Conservation (phyloP, 352 stramenopile species). For the Phytopythium litorale region DNA sequence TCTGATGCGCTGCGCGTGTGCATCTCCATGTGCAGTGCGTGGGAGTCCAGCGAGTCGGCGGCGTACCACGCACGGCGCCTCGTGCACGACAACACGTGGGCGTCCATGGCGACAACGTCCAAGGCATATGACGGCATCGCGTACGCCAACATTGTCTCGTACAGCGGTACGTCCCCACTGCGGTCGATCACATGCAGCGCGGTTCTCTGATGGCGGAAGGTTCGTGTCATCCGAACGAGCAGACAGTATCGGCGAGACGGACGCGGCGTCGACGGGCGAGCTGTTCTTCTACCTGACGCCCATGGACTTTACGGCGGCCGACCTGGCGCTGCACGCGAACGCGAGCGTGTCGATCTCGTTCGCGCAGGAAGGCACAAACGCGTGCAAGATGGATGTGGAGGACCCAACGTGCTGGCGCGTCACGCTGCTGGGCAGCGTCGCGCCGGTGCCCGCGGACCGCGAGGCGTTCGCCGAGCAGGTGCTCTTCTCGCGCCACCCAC, state of each 20-base stretch:
- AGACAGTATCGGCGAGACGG: constrained; percentile 53
- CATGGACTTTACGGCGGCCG: constrained; percentile 41
- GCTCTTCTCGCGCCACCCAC: constrained; percentile 70
- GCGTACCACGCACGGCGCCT: constrained; percentile 53
- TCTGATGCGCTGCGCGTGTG: not conserved
- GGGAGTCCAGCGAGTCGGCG: constrained; percentile 1
- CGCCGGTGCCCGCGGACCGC: constrained; percentile 36
- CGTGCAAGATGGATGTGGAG: constrained; percentile 66
- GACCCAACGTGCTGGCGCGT: constrained; percentile 76
- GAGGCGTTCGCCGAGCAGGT: constrained; percentile 43
- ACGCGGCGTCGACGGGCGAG: constrained; percentile 48
- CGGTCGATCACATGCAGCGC: not conserved
- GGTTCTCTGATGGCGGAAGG: not conserved
- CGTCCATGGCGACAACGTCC: constrained; percentile 59
- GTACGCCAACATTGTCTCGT: constrained; percentile 57
- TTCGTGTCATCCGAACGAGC: not conserved
- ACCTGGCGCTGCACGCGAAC: constrained; percentile 49
- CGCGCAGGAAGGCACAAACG: constrained; percentile 37
- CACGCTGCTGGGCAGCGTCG: constrained; percentile 47
- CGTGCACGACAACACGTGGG: constrained; percentile 65
- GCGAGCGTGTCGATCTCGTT: constrained; percentile 61
- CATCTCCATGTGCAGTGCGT: not conserved
- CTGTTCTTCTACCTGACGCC: constrained; percentile 71
- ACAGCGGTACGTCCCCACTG: constrained; percentile 41
- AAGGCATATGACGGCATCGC: constrained; percentile 49